These are phyloP conservation scores for Aspergillus sp. DNA, from an alignment of 2,329 filamentous ascomycete genomes.

Conservation along the genomic window DNA sequence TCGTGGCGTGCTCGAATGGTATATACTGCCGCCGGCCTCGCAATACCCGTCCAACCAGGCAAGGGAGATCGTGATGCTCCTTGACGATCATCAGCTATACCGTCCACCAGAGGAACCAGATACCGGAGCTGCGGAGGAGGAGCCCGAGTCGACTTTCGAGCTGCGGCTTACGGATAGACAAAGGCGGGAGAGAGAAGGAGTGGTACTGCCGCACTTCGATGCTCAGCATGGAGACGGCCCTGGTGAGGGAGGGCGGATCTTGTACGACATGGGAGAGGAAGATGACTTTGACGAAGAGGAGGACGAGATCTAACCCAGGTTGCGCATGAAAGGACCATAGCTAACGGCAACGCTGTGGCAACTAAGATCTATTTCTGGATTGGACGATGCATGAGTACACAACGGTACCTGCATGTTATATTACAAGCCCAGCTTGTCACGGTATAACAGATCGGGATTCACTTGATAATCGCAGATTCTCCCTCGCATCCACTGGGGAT, in stretches of 20 bases:
- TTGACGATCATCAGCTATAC: conserved; percentile 70
- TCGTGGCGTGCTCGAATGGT: conserved; percentile 63
- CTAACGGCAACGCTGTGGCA: too few relatives aligned
- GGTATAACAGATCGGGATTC: conserved; percentile 1
- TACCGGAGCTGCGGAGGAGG: conserved; percentile 39
- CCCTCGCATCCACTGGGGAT: conserved; percentile 25
- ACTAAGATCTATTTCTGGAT: neutral
- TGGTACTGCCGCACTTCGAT: conserved; percentile 93
- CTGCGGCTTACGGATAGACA: conserved; percentile 86
- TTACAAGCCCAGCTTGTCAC: neutral
- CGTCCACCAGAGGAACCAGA: conserved; percentile 37
- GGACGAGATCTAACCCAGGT: conserved; percentile 76
- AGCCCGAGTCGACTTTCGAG: conserved; percentile 70
- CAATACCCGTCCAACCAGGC: conserved; percentile 36
- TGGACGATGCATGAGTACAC: conserved; percentile 1
- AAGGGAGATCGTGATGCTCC: conserved; percentile 48
- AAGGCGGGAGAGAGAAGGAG: conserved; percentile 71
- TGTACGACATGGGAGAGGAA: conserved; percentile 94
- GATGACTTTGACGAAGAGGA: conserved; percentile 97
- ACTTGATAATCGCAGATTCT: conserved; percentile 9
- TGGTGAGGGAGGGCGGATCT: conserved; percentile 80
- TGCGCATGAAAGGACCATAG: too few relatives aligned
- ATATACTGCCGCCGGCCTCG: conserved; percentile 45
- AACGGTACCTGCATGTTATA: conserved; percentile 8
- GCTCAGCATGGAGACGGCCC: conserved; percentile 64